Conservation (phyloP, 73 alveolate genomes). For the Stentor coeruleus region DNA sequence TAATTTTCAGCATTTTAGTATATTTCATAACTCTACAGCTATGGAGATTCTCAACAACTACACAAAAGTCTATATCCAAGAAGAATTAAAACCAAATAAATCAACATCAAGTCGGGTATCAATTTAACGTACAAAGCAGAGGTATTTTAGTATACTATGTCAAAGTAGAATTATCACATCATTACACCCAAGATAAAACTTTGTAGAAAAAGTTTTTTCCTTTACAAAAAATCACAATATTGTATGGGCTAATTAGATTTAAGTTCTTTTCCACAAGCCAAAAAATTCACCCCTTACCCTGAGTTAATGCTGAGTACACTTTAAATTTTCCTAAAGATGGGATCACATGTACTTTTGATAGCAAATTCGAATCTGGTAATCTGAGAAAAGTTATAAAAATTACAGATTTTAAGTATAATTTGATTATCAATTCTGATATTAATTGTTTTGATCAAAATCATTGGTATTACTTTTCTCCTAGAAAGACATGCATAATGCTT, state of each 20-base stretch:
- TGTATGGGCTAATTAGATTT: not conserved
- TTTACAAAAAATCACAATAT: not conserved
- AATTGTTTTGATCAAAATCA: slow-evolving; percentile 97
- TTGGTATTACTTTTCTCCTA: slow-evolving; percentile 97
- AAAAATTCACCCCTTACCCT: not conserved
- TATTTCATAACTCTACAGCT: not conserved
- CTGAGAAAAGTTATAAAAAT: slow-evolving; percentile 7
- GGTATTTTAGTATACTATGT: not conserved
- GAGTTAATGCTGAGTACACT: not conserved
- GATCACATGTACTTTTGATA: slow-evolving; percentile 40
- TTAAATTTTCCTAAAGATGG: slow-evolving; percentile 22
- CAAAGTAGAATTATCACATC: not conserved
- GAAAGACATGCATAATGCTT: slow-evolving; percentile 48
- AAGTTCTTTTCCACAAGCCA: not conserved
- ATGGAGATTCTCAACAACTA: not conserved
- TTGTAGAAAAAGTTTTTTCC: not conserved
- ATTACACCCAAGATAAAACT: not conserved
- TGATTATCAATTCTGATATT: slow-evolving; percentile 94
- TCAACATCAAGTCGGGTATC: not conserved
- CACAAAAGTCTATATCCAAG: not conserved
- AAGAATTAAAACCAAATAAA: not conserved
- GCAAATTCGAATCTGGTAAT: slow-evolving; percentile 18
- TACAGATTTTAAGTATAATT: slow-evolving; percentile 72
- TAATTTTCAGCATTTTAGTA: too few species aligned
- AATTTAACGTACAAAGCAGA: not conserved